Evolutionary conservation across 805 yeast species (phyloP), one percentile per base, ranked within the genome.

Genomic region (Yarrowia hollandica): DNA sequence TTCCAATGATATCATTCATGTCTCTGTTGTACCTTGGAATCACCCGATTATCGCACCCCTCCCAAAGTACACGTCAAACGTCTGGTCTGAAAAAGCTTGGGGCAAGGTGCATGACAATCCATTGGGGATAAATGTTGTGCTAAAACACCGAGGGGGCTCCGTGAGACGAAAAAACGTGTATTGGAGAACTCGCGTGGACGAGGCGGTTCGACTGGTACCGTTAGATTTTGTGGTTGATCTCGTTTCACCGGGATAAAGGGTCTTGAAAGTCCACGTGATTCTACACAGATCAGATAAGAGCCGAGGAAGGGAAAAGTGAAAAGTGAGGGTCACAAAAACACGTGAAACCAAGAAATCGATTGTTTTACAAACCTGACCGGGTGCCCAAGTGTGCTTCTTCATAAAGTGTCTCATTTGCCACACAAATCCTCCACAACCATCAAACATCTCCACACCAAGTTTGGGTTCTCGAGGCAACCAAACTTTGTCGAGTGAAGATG

Each of bases 101-200:
- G 48, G 48, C 25, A 22, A 41, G 48, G 33, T 41, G 48, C 48
- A 41, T 41, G 48, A 41, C 33, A 26, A 26, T 9, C 15, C 31
- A 16, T 16, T 14, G 30, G 46, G n/a, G 19, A 10, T 6, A 6
- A 12, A 26, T 5, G 31, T 16, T 7, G 33, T 16, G 31, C 19
- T 41, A 41, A 41, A 8, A n/a, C n/a, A n/a, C n/a, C n/a, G n/a
- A n/a, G n/a, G n/a, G n/a, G n/a, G n/a, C n/a, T n/a, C n/a, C n/a
- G n/a, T 23, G 33, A 12, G 6, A 16, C 3, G 10, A 4, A 15
- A 10, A 38, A 23, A 10, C 28, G 44, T 26, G n/a, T 4, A 4
- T 4, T 7, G 2, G 28, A 18, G 14, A 6, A 14, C 10, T 38
- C 42, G 19, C 26, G 15, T 3, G 6, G 12, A 0, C 14, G 7